phyloP scores from a whole-genome alignment of 2,329 filamentous ascomycete genomes.

The Lecanoromycetidae sp. region DNA sequence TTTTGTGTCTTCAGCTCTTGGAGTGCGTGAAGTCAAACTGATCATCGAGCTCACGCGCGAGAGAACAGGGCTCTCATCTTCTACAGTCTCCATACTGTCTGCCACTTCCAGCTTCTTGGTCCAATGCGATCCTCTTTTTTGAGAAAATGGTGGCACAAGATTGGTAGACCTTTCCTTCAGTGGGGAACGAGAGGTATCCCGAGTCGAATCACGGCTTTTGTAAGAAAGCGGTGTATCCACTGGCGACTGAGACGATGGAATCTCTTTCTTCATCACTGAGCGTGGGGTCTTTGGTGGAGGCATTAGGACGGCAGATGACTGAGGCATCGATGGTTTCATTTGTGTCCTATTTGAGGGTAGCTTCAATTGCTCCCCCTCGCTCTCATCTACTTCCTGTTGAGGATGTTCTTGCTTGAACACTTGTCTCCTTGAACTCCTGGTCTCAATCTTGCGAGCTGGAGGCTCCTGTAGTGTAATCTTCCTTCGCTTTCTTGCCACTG shows the following conservation, averaged over 20 bases:
- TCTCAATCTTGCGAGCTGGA: neutral
- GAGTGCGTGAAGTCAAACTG: too few species aligned
- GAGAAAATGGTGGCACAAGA: neutral
- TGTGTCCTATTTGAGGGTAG: neutral
- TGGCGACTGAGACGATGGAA: constrained; percentile 22
- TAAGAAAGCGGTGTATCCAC: constrained; percentile 18
- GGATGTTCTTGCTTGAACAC: neutral
- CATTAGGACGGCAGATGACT: neutral
- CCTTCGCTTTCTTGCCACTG: constrained; percentile 1
- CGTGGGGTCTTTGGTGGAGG: constrained; percentile 15
- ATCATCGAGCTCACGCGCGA: neutral
- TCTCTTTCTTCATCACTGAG: constrained; percentile 14
- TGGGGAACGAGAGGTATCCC: constrained; percentile 17
- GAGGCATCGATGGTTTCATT: neutral
- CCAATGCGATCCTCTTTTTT: neutral
- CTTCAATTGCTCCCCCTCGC: neutral
- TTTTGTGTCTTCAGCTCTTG: too few species aligned
- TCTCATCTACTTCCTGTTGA: too few species aligned
- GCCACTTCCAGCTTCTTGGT: constrained; percentile 9
- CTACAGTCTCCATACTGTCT: constrained; percentile 13
- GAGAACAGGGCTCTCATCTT: constrained; percentile 5
- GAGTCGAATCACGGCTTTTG: constrained; percentile 6
- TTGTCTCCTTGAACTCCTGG: constrained; percentile 5
- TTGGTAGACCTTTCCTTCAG: constrained; percentile 18
- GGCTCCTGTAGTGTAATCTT: neutral